Evolutionary conservation across 2,329 filamentous ascomycete species (phyloP).

Genomic region (Ophiocordyceps camponoti-floridani): DNA sequence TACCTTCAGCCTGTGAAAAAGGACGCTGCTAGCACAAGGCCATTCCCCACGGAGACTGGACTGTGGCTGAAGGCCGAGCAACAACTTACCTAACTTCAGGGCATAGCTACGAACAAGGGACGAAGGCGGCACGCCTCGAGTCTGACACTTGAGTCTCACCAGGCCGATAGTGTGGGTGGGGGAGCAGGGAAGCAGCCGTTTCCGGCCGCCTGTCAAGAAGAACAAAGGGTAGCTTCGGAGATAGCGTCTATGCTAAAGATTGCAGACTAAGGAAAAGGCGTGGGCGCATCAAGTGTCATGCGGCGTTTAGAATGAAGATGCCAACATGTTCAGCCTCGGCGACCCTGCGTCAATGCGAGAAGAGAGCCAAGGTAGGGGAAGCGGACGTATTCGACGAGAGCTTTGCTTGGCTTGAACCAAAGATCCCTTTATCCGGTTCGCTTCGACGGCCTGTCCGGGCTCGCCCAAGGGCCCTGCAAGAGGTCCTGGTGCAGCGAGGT

Average conservation of each 20-base stretch:
- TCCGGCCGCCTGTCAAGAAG: neutral
- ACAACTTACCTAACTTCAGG: neutral
- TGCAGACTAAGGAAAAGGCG: neutral
- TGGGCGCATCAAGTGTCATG: neutral
- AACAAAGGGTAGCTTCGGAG: neutral
- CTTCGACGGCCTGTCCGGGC: neutral
- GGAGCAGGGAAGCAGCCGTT: neutral
- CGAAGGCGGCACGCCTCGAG: neutral
- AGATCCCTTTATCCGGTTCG: neutral
- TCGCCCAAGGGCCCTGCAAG: neutral
- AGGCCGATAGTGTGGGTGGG: neutral
- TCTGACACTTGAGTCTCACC: neutral
- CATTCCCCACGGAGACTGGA: neutral
- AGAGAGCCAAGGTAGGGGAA: neutral
- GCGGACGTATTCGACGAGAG: neutral
- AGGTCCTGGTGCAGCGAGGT: neutral
- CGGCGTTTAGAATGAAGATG: neutral
- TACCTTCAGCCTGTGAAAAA: neutral
- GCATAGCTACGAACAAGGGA: neutral
- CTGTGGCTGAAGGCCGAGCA: neutral
- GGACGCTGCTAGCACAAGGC: neutral
- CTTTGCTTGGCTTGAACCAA: neutral
- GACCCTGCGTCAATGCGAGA: neutral
- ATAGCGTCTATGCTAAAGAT: neutral
- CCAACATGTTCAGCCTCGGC: neutral